Evolutionary conservation across 2,329 filamentous ascomycete species (phyloP), one percentile per base, ranked within the genome.

Genomic region (Trichoderma brevicompactum): DNA sequence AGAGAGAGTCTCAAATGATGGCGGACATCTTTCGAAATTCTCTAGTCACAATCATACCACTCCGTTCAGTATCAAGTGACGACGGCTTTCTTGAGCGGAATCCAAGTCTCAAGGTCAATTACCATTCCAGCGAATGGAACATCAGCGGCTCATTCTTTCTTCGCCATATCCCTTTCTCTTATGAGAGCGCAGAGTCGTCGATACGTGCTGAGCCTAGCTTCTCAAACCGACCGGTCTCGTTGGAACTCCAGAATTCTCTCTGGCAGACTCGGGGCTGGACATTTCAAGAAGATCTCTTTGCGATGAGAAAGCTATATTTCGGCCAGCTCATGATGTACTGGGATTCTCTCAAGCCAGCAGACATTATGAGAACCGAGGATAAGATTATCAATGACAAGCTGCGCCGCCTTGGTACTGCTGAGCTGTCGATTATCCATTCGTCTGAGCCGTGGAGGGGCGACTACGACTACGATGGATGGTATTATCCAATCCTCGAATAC

Each of bases 331-430:
- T 60, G 56, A 60, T 60, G 56, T 48, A 60, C 28, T 60, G 56
- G 56, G 56, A 60, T 3, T 60, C 56, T 32, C 56, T 60, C 8
- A 49, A 40, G 3, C 56, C 56, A 1, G 19, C 49, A n/a, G 44
- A 60, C 19, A 49, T 60, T 13, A 60, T 60, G 34, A 60, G 56
- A 23, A 60, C 56, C n/a, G 56, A 60, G 19, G 56, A 60, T 34
- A 40, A 2, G 8, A 60, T 49, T 17, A 49, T 60, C 9, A 0
- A 60, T 38, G 44, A 60, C 44, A 40, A 40, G 19, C 44, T 32
- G 3, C 9, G 40, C 15, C 56, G 56, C 17, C 15, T 60, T 28
- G 44, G 2, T 6, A 34, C 8, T 3, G 36, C 44, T 3, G 46
- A 50, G 36, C 4, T 17, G 19, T 60, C 56, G 3, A 40, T 60